Conservation (phyloP, 805 yeast species). For the Candida awuae region DNA sequence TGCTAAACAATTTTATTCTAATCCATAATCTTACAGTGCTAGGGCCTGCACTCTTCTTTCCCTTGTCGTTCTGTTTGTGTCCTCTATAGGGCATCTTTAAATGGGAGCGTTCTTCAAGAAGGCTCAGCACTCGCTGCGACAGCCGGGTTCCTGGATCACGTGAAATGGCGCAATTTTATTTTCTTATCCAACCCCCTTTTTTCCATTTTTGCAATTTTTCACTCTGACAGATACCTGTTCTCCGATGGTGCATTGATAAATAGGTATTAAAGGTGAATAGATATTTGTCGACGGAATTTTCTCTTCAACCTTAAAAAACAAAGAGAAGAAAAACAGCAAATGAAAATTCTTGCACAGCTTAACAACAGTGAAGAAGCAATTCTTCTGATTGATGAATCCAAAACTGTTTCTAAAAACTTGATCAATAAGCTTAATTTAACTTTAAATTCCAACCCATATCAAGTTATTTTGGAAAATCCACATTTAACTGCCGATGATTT, state of each 20-base stretch:
- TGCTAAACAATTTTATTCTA: too few species aligned
- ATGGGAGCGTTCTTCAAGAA: too few species aligned
- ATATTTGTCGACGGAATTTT: too few species aligned
- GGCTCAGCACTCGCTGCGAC: neutral
- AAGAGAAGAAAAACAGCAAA: neutral
- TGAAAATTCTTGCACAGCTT: slow-evolving; percentile 9
- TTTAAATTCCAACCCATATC: slow-evolving; percentile 4
- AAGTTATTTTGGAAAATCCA: slow-evolving; percentile 6
- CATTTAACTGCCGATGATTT: neutral
- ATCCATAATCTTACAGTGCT: too few species aligned
- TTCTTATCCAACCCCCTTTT: neutral
- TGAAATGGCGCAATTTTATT: neutral
- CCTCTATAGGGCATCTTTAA: too few species aligned
- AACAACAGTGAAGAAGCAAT: slow-evolving; percentile 6
- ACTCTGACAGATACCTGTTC: too few species aligned
- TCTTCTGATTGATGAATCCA: slow-evolving; percentile 6
- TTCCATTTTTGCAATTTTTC: too few species aligned
- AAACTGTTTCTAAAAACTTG: slow-evolving; percentile 8
- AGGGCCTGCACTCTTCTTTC: too few species aligned
- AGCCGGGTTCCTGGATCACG: neutral
- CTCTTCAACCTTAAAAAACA: neutral
- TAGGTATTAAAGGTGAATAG: too few species aligned
- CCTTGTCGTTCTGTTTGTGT: too few species aligned
- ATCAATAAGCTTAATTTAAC: slow-evolving; percentile 6
- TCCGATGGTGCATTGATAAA: too few species aligned